Conservation (phyloP, 179 eudicot species). For the Dionaea muscipula region DNA sequence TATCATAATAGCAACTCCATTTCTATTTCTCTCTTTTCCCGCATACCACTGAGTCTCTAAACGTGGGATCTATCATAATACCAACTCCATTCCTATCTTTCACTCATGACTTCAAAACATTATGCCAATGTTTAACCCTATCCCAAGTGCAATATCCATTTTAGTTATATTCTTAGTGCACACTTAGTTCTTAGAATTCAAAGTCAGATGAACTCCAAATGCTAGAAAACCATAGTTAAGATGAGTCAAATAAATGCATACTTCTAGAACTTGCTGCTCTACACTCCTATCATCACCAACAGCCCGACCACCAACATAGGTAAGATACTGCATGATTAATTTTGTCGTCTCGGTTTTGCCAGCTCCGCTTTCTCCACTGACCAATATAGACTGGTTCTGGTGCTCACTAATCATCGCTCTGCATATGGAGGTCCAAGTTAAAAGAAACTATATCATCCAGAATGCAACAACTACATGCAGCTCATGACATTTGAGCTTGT, state of each 20-base stretch:
- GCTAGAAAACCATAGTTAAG: background rate
- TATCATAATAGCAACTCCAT: too few species aligned
- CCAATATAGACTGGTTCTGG: conserved; percentile 83
- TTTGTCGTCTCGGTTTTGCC: conserved; percentile 98
- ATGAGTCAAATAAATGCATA: conserved; percentile 18
- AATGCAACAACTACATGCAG: conserved; percentile 11
- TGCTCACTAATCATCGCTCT: conserved; percentile 88
- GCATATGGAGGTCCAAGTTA: conserved; percentile 23
- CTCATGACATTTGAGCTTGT: conserved; percentile 6
- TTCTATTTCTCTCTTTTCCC: too few species aligned
- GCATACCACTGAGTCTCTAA: too few species aligned
- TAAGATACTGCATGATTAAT: conserved; percentile 91
- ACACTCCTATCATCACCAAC: conserved; percentile 74
- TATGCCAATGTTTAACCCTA: too few species aligned
- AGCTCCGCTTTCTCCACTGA: conserved; percentile 99
- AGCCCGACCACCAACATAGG: conserved; percentile 97
- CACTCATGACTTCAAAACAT: too few species aligned
- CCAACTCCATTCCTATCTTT: too few species aligned
- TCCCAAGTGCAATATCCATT: too few species aligned
- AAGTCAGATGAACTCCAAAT: too few species aligned
- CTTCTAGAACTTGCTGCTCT: conserved; percentile 98
- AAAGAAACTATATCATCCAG: conserved; percentile 14
- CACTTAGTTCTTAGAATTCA: too few species aligned
- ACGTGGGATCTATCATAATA: too few species aligned
- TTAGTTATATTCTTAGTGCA: too few species aligned